These are phyloP conservation scores for Aspergillus aculeatinus DNA, from an alignment of 2,329 filamentous ascomycete species.

Conservation along the genomic window DNA sequence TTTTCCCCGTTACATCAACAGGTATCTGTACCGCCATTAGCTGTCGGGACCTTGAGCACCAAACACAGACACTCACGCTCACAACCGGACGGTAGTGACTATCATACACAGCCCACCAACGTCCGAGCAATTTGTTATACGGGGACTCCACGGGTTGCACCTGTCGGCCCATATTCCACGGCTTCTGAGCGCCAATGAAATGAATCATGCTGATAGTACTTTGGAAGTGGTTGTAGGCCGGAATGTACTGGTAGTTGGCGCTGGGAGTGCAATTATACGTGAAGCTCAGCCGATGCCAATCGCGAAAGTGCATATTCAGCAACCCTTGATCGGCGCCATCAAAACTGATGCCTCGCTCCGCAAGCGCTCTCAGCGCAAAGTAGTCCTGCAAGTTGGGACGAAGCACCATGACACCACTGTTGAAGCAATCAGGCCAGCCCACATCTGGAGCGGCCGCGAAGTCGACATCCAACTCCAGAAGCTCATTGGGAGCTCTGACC, in stretches of 20 bases:
- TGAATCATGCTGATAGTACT: slow-evolving; percentile 86
- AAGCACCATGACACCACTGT: slow-evolving; percentile 94
- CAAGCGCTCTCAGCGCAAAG: slow-evolving; percentile 78
- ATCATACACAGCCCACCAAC: slow-evolving; percentile 96
- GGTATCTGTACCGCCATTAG: neutral
- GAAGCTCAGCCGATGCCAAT: slow-evolving; percentile 86
- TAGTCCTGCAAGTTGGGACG: slow-evolving; percentile 85
- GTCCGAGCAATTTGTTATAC: slow-evolving; percentile 78
- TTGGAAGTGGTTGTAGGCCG: slow-evolving; percentile 90
- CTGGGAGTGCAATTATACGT: slow-evolving; percentile 97
- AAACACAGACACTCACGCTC: slow-evolving; percentile 17
- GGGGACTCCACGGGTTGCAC: slow-evolving; percentile 37
- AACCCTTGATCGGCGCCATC: slow-evolving; percentile 96
- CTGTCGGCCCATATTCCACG: slow-evolving; percentile 67
- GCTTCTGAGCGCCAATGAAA: slow-evolving; percentile 90
- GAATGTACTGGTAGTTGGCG: slow-evolving; percentile 94
- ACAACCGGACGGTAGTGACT: slow-evolving; percentile 64
- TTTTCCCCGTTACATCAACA: neutral
- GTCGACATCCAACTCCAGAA: slow-evolving; percentile 66
- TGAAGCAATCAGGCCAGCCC: slow-evolving; percentile 97
- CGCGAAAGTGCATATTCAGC: slow-evolving; percentile 88
- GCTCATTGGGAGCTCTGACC: slow-evolving; percentile 84
- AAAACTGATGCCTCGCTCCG: slow-evolving; percentile 84
- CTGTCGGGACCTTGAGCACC: neutral
- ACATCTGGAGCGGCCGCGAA: slow-evolving; percentile 85